A percentile compares a stretch with the other conserved stretches of the same genome.
These are phyloP conservation scores for Globisporangium apiculatum DNA, from an alignment of 352 stramenopile species.

Conservation along the genomic window DNA sequence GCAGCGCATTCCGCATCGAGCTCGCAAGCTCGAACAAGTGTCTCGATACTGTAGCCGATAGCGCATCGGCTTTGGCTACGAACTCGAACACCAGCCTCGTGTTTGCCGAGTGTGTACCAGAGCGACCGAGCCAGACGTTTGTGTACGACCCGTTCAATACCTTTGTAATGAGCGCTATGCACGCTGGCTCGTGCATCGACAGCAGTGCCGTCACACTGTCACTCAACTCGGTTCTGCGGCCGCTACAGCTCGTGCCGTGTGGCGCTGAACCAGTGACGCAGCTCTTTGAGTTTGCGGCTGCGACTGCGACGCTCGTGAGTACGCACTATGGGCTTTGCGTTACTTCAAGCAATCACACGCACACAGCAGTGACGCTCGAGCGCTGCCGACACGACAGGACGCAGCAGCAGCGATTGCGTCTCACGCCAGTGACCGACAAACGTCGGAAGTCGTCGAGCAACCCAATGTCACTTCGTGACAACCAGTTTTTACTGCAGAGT, in stretches of 20 bases:
- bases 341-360: background rate
- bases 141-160: slow-evolving; percentile 9
- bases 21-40: background rate
- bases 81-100: background rate
- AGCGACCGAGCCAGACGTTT: slow-evolving; percentile 4
- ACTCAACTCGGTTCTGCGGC: too few species aligned
- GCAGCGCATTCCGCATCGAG: slow-evolving; percentile 6
- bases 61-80: too few species aligned
- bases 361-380: background rate
- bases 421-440: background rate
- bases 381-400: background rate
- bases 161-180: slow-evolving; percentile 7
- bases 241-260: slow-evolving; percentile 2
- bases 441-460: background rate
- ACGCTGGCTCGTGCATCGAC: slow-evolving; percentile 4
- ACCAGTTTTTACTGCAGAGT: slow-evolving; percentile 7
- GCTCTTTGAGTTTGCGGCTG: slow-evolving; percentile 3
- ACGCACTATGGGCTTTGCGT: slow-evolving; percentile 6
- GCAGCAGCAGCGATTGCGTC: background rate
- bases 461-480: background rate
- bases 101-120: background rate
- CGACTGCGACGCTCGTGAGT: background rate
- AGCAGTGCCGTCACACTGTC: background rate
- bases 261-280: slow-evolving; percentile 1
- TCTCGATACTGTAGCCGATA: background rate